A percentile compares a stretch with the other conserved stretches of the same genome.
Conservation (phyloP, 1,284 basidiomycete genomes). For the Heterobasidion occidentale region DNA sequence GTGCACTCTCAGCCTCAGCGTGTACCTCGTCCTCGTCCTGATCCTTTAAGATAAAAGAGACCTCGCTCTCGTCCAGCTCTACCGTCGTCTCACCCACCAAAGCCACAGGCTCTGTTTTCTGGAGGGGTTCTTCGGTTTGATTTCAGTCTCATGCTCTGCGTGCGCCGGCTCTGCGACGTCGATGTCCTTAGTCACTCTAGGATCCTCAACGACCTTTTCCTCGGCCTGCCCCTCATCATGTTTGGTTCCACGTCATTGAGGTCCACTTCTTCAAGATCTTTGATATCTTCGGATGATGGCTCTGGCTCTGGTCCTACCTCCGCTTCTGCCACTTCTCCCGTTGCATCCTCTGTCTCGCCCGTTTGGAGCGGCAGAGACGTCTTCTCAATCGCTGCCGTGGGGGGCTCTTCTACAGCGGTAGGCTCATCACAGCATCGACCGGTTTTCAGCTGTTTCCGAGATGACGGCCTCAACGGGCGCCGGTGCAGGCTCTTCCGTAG, state of each 20-base stretch:
- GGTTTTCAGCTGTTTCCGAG: too few relatives aligned
- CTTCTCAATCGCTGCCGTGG: not conserved
- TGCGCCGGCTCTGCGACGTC: constrained; percentile 1
- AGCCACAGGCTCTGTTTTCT: not conserved
- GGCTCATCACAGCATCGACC: too few relatives aligned
- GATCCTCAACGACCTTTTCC: constrained; percentile 1
- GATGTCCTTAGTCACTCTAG: constrained; percentile 9
- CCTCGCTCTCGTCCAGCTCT: not conserved
- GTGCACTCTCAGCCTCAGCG: not conserved
- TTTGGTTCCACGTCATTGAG: not conserved
- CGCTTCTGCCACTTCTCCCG: not conserved
- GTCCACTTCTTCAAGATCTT: not conserved
- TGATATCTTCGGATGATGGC: not conserved
- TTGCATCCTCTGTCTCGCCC: not conserved
- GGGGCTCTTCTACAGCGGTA: not conserved
- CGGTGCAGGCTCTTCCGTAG: not conserved
- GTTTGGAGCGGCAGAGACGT: not conserved
- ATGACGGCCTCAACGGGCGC: too few relatives aligned
- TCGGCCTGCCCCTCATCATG: constrained; percentile 4
- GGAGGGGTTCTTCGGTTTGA: constrained; percentile 1
- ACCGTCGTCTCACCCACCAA: not conserved
- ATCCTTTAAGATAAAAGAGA: not conserved
- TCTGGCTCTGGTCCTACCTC: not conserved
- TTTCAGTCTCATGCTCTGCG: not conserved
- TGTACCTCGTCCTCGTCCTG: not conserved